Evolutionary conservation across 31 red algal genomes (phyloP), one percentile per base, ranked within the genome.

Genomic region (Porphyra umbilicalis): DNA sequence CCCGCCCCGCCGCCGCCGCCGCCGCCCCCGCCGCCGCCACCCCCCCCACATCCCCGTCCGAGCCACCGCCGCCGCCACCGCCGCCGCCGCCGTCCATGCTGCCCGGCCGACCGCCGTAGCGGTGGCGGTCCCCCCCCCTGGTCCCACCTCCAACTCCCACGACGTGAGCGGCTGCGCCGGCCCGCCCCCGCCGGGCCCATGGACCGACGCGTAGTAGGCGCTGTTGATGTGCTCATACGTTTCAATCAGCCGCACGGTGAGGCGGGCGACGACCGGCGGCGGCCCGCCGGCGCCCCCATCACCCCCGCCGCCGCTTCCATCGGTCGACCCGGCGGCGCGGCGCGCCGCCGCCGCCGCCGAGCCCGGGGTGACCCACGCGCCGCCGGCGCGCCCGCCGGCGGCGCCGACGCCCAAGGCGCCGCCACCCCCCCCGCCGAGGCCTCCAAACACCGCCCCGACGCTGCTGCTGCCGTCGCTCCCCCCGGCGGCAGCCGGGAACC

Each of bases 151-250:
- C 13, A 30, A 10, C 76, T 57, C 39, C 76, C 76, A 36, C 32
- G n/a, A 10, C 42, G 8, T 78, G 68, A 75, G 16, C 35, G 35
- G 44, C 31, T 6, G 8, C 81, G 33, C 75, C 36, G 32, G 20
- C 9, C 34, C 36, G 34, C 37, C 35, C 13, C 36, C 38, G 67
- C 39, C 34, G 75, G 14, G n/a, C 39, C 35, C 79, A 35, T 3
- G 18, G 57, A 80, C 76, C 29, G 20, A 32, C 31, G 44, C 39
- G 40, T 82, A 91, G 86, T 86, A 91, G 38, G 79, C 75, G 40
- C 9, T 34, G 77, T 91, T 91, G 80, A 91, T 91, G 75, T 39
- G 76, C 80, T 91, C 38, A 76, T 91, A 91, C 32, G 89, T 91
- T 34, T 79, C 84, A 34, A 91, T 91, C 40, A 91, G 81, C 16